Conservation (phyloP, 352 stramenopile genomes). For the Globisporangium okanoganense region DNA sequence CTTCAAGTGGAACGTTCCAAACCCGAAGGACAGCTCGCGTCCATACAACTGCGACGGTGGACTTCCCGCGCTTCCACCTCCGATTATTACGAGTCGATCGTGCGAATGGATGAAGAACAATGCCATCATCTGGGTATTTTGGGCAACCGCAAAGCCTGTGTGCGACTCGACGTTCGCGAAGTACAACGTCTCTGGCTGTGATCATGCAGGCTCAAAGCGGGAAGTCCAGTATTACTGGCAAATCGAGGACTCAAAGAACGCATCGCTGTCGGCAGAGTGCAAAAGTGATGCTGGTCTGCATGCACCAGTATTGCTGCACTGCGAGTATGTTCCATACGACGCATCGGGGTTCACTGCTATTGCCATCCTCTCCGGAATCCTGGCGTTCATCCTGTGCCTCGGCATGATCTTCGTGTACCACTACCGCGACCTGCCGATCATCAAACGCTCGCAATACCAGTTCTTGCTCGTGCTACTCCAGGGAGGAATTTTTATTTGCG, state of each 20-base stretch:
- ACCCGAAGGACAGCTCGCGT: constrained; percentile 27
- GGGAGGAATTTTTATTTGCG: constrained; percentile 47
- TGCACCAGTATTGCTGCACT: constrained; percentile 27
- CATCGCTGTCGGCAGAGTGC: constrained; percentile 33
- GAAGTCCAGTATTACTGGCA: constrained; percentile 31
- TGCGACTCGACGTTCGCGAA: constrained; percentile 39
- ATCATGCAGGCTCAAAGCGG: constrained; percentile 14
- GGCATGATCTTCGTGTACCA: constrained; percentile 29
- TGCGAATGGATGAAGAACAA: constrained; percentile 36
- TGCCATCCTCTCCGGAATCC: constrained; percentile 15
- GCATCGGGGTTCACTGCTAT: constrained; percentile 19
- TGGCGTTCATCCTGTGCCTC: constrained; percentile 22
- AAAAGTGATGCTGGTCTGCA: constrained; percentile 20
- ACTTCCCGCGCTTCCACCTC: constrained; percentile 17
- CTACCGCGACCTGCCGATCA: constrained; percentile 34
- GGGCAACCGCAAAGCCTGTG: constrained; percentile 20
- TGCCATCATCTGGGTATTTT: constrained; percentile 29
- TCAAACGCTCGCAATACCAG: constrained; percentile 71
- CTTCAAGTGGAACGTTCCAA: constrained; percentile 33
- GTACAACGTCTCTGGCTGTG: constrained; percentile 36
- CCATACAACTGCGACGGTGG: constrained; percentile 44
- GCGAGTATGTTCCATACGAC: constrained; percentile 37
- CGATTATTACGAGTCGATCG: constrained; percentile 29
- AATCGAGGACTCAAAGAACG: constrained; percentile 20
- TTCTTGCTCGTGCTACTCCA: constrained; percentile 51